Evolutionary conservation across 345 rosid species (phyloP).

Genomic region (Orychophragmus violaceus): DNA sequence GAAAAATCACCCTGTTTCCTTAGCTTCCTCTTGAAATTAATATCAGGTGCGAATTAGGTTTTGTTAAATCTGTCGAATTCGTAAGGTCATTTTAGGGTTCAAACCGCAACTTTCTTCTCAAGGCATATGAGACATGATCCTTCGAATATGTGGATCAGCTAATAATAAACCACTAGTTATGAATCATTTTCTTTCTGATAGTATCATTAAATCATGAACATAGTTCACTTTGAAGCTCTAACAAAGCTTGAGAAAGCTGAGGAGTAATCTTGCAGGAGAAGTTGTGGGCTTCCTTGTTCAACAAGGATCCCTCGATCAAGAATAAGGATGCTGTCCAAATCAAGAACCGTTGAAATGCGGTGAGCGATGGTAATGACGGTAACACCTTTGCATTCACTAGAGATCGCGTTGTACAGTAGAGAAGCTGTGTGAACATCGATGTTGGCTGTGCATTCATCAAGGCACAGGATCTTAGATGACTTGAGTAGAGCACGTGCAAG

Average conservation of each 20-base stretch:
- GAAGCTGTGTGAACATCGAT: constrained; percentile 73
- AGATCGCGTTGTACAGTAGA: constrained; percentile 58
- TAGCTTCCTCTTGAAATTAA: no score
- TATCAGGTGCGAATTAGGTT: no score
- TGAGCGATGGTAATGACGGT: constrained; percentile 92
- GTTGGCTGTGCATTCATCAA: constrained; percentile 93
- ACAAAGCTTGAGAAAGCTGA: constrained; percentile 71
- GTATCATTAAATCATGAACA: background rate
- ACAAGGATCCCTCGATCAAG: constrained; percentile 70
- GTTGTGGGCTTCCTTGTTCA: constrained; percentile 70
- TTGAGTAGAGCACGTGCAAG: constrained; percentile 87
- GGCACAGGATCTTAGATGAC: constrained; percentile 82
- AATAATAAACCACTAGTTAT: no score
- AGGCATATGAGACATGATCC: no score
- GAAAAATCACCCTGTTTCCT: no score
- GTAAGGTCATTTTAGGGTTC: no score
- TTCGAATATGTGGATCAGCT: no score
- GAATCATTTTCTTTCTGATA: background rate
- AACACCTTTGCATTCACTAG: constrained; percentile 59
- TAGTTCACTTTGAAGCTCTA: constrained; percentile 48
- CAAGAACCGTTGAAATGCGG: constrained; percentile 76
- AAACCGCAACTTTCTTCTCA: no score
- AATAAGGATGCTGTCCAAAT: constrained; percentile 62
- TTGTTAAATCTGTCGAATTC: no score
- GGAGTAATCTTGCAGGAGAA: constrained; percentile 46